A percentile compares a stretch with the other conserved stretches of the same genome.
Evolutionary conservation across 768 basidiomycete species (phyloP).

Genomic region (Phlebiopsis flavidoalba): DNA sequence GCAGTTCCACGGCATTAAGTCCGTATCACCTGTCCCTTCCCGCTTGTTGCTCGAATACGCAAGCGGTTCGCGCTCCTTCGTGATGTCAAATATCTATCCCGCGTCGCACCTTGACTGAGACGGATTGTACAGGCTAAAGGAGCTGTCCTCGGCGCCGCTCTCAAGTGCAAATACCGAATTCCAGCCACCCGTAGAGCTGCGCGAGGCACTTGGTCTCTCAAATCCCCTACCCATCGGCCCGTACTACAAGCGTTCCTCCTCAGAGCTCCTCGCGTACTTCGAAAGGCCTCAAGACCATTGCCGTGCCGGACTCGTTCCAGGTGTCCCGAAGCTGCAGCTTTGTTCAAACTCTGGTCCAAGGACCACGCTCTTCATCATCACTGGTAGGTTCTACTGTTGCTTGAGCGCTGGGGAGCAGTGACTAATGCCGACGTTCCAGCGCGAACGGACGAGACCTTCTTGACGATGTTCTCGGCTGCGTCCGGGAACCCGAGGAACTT

Average conservation of each 20-base stretch:
- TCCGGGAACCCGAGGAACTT: constrained; percentile 79
- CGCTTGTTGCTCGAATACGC: constrained; percentile 74
- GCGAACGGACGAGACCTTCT: constrained; percentile 64
- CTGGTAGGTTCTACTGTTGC: constrained; percentile 7
- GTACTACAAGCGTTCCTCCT: constrained; percentile 51
- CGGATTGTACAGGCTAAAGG: constrained; percentile 49
- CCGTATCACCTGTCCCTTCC: constrained; percentile 74
- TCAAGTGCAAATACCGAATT: constrained; percentile 57
- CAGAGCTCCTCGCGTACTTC: constrained; percentile 48
- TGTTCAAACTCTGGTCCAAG: constrained; percentile 76
- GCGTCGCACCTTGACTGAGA: neutral
- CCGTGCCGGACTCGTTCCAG: constrained; percentile 53
- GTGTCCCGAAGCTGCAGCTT: constrained; percentile 63
- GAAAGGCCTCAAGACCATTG: constrained; percentile 44
- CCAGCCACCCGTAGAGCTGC: constrained; percentile 56
- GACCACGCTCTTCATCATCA: constrained; percentile 49
- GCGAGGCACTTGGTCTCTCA: constrained; percentile 50
- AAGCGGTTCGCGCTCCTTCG: constrained; percentile 63
- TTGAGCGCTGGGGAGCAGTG: neutral
- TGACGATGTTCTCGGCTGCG: constrained; percentile 73
- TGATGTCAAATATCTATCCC: constrained; percentile 31
- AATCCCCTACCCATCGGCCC: constrained; percentile 40
- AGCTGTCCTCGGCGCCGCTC: constrained; percentile 65
- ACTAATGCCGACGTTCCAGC: constrained; percentile 19
- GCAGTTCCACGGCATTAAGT: constrained; percentile 59